Base-by-base conservation (phyloP, 1,139 yeast species). In the Diutina mesorugosa region DNA sequence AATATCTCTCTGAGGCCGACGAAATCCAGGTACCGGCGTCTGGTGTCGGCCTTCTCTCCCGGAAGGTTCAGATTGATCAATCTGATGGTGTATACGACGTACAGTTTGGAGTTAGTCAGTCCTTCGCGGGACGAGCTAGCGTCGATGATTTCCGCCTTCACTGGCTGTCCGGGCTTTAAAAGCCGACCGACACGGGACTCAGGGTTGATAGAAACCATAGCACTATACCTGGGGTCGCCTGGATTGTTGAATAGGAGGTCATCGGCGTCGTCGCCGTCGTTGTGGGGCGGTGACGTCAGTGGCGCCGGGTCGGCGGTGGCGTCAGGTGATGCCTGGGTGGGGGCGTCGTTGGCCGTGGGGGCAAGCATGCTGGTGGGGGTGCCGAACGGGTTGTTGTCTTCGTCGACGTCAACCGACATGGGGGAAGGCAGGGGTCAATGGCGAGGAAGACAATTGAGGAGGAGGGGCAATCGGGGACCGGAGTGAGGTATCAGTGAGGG, bases 21-120 rank as follows among this genome's bases (percentile, higher is more conserved):
- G 68, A 93, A 93, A 67, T 93, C 99, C 55, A 96, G 87, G 69
- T 93, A 93, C 51, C 99, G 74, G 62, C 99, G 76, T 58, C 91
- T 76, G 1, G 91, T 91, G 45, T 81, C 77, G 14, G 79, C 66
- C 55, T 82, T 84, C 14, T 81, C 83, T 32, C 63, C 65, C 3
- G 66, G 61, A 54, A 68, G 69, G 26, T 65, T 66, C 1, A 56
- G 61, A 56, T 67, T 67, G 50, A 82, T 71, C 26, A 81, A 70
- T 61, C 80, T 80, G 59, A 93, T 89, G 12, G 95, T 84, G 68
- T 93, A 93, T 0, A 89, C 89, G 54, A 91, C 81, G 62, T 84
- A 91, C 46, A 74, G 75, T 83, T 85, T 67, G 72, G 84, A 64
- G 59, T 77, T 85, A 76, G 68, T 65, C 70, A 71, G 66, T 21